A percentile compares a stretch with the other conserved stretches of the same genome.
Evolutionary conservation across 2,329 filamentous ascomycete species (phyloP).

Genomic region (Beauveria brongniartii): DNA sequence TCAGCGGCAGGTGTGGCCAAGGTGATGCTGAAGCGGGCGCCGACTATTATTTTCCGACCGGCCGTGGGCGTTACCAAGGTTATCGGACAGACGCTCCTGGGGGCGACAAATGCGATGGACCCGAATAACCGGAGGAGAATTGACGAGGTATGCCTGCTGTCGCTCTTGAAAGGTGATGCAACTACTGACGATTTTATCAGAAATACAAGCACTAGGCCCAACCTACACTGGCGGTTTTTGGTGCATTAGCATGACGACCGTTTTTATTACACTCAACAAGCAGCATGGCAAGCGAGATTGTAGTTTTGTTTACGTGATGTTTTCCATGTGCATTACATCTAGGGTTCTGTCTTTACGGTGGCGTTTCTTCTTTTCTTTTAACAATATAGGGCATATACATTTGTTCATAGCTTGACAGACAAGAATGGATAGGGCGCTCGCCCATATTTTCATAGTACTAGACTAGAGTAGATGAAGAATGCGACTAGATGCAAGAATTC

Average conservation of each 20-base stretch:
- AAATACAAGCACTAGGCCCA: slow-evolving; percentile 12
- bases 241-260: background rate
- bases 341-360: background rate
- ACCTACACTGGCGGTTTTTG: background rate
- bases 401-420: background rate
- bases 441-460: background rate
- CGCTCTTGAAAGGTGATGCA: background rate
- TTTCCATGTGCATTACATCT: background rate
- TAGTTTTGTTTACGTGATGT: background rate
- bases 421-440: background rate
- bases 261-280: background rate
- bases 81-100: slow-evolving; percentile 80
- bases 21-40: slow-evolving; percentile 71
- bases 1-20: slow-evolving; percentile 72
- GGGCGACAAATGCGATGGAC: slow-evolving; percentile 87
- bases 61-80: slow-evolving; percentile 86
- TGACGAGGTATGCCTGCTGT: slow-evolving; percentile 64
- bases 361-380: background rate
- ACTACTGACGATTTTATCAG: slow-evolving; percentile 1
- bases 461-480: slow-evolving; percentile 5
- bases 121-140: slow-evolving; percentile 70
- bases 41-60: slow-evolving; percentile 87
- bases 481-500: no score
- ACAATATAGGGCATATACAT: background rate
- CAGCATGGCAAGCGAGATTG: background rate